These are phyloP conservation scores for Solanum dulcamara DNA, from an alignment of 257 asterid species.

Conservation along the genomic window DNA sequence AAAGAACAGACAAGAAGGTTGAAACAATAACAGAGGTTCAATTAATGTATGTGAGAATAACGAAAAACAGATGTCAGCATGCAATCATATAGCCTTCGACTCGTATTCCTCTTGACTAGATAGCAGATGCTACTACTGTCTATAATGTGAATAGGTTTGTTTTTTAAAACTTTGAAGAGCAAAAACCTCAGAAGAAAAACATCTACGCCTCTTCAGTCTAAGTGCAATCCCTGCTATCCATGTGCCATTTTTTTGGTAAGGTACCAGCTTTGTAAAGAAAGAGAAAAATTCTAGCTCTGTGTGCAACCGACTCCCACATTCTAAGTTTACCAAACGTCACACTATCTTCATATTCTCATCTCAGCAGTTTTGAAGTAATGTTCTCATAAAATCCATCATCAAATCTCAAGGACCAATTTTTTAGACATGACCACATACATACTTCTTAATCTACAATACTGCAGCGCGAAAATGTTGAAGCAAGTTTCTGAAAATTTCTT, in stretches of 20 bases:
- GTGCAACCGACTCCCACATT: neutral
- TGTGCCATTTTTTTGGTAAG: neutral
- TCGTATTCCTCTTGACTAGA: neutral
- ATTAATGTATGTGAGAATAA: neutral
- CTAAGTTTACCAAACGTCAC: neutral
- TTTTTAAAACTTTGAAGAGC: neutral
- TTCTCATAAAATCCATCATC: neutral
- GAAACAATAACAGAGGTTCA: neutral
- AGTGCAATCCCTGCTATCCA: neutral
- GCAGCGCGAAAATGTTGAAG: neutral
- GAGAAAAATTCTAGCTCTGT: neutral
- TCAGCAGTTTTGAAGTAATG: neutral
- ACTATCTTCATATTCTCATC: neutral
- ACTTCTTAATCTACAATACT: neutral
- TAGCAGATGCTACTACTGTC: neutral
- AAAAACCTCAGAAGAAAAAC: neutral
- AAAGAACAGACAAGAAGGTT: neutral
- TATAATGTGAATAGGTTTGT: neutral
- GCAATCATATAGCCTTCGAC: neutral
- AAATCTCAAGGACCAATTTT: neutral
- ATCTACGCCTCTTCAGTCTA: neutral
- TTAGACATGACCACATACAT: neutral
- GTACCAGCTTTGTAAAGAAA: neutral
- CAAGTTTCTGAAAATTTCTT: neutral
- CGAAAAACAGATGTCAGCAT: neutral